Evolutionary conservation across 345 rosid genomes (phyloP).

Genomic region (Linum usitatissimum): DNA sequence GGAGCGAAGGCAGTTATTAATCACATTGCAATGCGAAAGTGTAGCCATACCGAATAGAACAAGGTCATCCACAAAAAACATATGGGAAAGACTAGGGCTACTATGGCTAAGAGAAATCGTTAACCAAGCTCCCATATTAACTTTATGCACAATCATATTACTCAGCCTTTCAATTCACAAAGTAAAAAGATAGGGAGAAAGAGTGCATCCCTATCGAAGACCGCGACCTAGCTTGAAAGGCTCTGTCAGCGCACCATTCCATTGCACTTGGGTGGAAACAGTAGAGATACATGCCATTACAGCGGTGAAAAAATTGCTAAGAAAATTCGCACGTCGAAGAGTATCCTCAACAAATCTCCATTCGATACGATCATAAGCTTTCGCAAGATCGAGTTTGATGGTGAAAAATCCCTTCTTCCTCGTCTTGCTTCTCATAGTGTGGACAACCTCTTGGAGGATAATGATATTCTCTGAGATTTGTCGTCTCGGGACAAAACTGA

Average conservation of each 20-base stretch:
- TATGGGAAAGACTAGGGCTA: background rate
- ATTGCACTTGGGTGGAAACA: background rate
- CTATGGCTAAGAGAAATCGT: too few relatives aligned
- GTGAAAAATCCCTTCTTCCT: too few relatives aligned
- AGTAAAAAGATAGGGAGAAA: background rate
- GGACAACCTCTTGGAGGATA: too few relatives aligned
- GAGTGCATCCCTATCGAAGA: background rate
- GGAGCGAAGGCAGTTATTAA: background rate
- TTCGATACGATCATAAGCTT: too few relatives aligned
- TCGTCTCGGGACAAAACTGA: too few relatives aligned
- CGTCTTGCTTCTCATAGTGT: too few relatives aligned
- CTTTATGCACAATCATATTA: background rate
- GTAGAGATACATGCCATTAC: background rate
- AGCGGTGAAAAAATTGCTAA: too few relatives aligned
- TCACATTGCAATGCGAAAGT: background rate
- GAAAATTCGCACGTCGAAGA: too few relatives aligned
- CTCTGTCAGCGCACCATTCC: background rate
- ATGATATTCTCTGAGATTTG: too few relatives aligned
- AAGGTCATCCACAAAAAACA: background rate
- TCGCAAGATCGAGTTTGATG: too few relatives aligned
- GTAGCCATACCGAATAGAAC: background rate
- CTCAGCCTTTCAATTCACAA: background rate
- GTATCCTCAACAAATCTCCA: too few relatives aligned
- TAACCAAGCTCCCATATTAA: too few relatives aligned
- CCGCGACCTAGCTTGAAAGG: background rate